phyloP scores from a whole-genome alignment of 306 rosid species.

The Cercis canadensis region DNA sequence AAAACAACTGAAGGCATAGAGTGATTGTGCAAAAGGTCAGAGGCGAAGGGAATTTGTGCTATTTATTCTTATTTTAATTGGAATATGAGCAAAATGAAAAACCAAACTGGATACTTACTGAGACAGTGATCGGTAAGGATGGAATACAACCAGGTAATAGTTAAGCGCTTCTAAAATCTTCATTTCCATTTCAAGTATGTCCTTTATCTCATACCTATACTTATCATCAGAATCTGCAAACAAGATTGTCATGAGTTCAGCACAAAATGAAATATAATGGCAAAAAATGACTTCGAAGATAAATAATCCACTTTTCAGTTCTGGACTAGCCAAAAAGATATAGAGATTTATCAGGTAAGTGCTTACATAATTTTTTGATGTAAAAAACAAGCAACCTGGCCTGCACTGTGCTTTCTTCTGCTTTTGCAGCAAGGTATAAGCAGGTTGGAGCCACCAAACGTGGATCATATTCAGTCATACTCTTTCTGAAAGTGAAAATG shows the following conservation, averaged over 20 bases:
- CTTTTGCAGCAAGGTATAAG: slow-evolving; percentile 90
- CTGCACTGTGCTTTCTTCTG: slow-evolving; percentile 93
- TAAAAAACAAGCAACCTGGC: slow-evolving; percentile 85
- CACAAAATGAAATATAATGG: slow-evolving; percentile 19
- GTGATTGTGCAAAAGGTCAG: slow-evolving; percentile 10
- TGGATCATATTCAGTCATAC: slow-evolving; percentile 92
- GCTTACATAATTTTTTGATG: slow-evolving; percentile 67
- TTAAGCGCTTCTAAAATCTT: slow-evolving; percentile 93
- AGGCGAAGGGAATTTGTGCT: slow-evolving; percentile 2
- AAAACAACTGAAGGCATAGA: slow-evolving; percentile 1
- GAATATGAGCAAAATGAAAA: slow-evolving; percentile 10
- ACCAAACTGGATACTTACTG: slow-evolving; percentile 67
- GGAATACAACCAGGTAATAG: slow-evolving; percentile 91
- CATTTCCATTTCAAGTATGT: slow-evolving; percentile 99
- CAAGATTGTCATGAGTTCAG: slow-evolving; percentile 36
- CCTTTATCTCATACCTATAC: slow-evolving; percentile 83
- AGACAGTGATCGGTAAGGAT: slow-evolving; percentile 88
- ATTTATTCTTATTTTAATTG: too few relatives aligned
- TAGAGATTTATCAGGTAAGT: slow-evolving; percentile 10
- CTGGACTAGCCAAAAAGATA: slow-evolving; percentile 13
- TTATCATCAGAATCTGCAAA: slow-evolving; percentile 82
- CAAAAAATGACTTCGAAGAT: slow-evolving; percentile 22
- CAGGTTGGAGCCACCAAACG: slow-evolving; percentile 95
- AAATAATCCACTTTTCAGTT: slow-evolving; percentile 32
- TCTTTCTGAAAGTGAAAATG: slow-evolving; percentile 62